These are phyloP conservation scores for Erigeron canadensis DNA, from an alignment of 129 eudicot species.

Conservation along the genomic window DNA sequence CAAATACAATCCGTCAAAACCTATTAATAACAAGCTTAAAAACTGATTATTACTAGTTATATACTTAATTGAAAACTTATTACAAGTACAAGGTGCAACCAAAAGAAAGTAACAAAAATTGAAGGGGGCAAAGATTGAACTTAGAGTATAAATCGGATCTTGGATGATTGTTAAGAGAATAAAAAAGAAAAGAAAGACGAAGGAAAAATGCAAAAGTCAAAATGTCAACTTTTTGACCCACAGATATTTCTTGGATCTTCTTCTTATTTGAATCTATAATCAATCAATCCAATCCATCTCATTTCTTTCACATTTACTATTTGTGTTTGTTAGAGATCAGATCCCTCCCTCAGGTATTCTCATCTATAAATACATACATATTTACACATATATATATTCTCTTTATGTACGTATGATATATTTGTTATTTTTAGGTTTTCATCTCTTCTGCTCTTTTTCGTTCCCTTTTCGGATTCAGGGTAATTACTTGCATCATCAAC, in stretches of 20 bases:
- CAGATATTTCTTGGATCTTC: constrained; percentile 34
- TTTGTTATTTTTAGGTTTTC: constrained; percentile 18
- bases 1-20: too few species aligned
- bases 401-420: neutral
- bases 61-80: neutral
- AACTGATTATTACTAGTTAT: too few species aligned
- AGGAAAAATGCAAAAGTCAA: constrained; percentile 33
- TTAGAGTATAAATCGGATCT: constrained; percentile 27
- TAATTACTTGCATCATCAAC: constrained; percentile 19
- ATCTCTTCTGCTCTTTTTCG: neutral
- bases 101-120: neutral
- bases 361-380: constrained; percentile 3
- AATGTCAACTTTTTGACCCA: constrained; percentile 44
- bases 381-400: neutral
- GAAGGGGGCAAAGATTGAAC: constrained; percentile 11
- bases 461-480: constrained; percentile 19
- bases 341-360: constrained; percentile 33
- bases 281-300: constrained; percentile 27
- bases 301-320: constrained; percentile 2
- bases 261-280: constrained; percentile 23
- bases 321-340: constrained; percentile 27
- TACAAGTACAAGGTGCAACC: neutral
- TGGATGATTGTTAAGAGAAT: constrained; percentile 27
- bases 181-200: constrained; percentile 2
- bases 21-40: too few species aligned